Percentiles rank a stretch among this genome's conserved stretches.
Evolutionary conservation across 2,329 filamentous ascomycete species (phyloP).

Genomic region (Ambrosiella beaveri): DNA sequence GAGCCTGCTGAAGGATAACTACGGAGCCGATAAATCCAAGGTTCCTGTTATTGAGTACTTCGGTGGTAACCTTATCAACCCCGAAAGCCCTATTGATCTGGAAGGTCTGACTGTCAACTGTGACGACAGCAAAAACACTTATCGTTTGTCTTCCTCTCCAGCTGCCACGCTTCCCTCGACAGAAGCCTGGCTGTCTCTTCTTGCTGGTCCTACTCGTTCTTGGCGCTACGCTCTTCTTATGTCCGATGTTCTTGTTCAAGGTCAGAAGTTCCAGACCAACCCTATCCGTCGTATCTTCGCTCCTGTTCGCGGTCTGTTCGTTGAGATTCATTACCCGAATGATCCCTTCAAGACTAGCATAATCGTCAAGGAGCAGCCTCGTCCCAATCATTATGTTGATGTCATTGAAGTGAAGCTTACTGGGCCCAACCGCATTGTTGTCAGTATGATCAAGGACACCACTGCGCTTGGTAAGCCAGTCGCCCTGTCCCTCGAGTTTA

Average conservation of each 20-base stretch:
- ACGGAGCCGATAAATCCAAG: slow-evolving; percentile 50
- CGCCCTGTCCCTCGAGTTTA: slow-evolving; percentile 74
- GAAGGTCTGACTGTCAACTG: slow-evolving; percentile 75
- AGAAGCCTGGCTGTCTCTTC: slow-evolving; percentile 72
- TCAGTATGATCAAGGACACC: slow-evolving; percentile 86
- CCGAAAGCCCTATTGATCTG: slow-evolving; percentile 52
- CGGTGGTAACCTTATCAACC: slow-evolving; percentile 65
- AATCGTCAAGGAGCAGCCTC: slow-evolving; percentile 69
- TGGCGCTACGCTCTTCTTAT: slow-evolving; percentile 94
- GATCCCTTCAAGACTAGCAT: slow-evolving; percentile 73
- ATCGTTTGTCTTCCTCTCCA: slow-evolving; percentile 62
- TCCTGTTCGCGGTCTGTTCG: slow-evolving; percentile 68
- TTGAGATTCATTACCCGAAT: slow-evolving; percentile 72
- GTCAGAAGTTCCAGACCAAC: slow-evolving; percentile 93
- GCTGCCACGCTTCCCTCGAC: slow-evolving; percentile 57
- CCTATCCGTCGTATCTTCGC: slow-evolving; percentile 84
- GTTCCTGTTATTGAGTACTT: slow-evolving; percentile 91
- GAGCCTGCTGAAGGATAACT: slow-evolving; percentile 61
- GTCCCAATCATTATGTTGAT: slow-evolving; percentile 71
- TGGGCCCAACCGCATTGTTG: slow-evolving; percentile 60
- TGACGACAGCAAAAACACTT: slow-evolving; percentile 61
- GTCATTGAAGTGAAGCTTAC: slow-evolving; percentile 72
- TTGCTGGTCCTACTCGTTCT: slow-evolving; percentile 71
- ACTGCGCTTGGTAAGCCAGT: slow-evolving; percentile 70
- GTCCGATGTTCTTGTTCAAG: slow-evolving; percentile 84